phyloP scores from a whole-genome alignment of 2,329 filamentous ascomycete species.

The Colletotrichum higginsianum region DNA sequence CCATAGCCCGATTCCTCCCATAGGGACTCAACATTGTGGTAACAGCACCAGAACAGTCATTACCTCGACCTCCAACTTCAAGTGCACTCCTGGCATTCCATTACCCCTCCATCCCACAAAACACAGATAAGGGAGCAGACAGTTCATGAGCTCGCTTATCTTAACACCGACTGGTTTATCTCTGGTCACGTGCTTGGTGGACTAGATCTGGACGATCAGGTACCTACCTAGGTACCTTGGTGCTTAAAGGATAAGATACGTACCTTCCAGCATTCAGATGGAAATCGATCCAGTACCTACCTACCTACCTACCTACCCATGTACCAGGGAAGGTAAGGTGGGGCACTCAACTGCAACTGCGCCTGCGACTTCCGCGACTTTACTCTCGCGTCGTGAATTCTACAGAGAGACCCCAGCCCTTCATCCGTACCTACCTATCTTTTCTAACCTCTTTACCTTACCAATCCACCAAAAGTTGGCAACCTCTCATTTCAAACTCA shows the following conservation, averaged over 20 bases:
- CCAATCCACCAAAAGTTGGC: background rate
- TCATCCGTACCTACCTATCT: background rate
- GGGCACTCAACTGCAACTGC: background rate
- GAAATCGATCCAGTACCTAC: background rate
- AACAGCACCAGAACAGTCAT: background rate
- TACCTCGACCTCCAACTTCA: background rate
- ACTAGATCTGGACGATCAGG: background rate
- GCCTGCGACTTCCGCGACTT: conserved; percentile 9
- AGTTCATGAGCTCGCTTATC: background rate
- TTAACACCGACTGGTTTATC: background rate
- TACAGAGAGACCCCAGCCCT: background rate
- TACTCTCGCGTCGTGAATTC: conserved; percentile 17
- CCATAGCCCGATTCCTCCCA: too few species aligned
- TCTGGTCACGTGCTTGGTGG: background rate
- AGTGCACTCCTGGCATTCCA: background rate
- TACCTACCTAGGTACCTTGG: background rate
- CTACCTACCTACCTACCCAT: too few species aligned
- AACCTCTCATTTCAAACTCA: background rate
- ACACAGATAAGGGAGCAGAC: background rate
- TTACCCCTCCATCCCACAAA: conserved; percentile 10
- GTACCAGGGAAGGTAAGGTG: conserved; percentile 21
- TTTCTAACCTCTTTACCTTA: background rate
- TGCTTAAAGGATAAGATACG: background rate
- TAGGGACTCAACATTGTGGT: background rate
- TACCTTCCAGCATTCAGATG: background rate